Percentiles rank a stretch among this genome's conserved stretches.
Evolutionary conservation across 176 grass and related monocot genomes (phyloP).

Genomic region (Eleusine coracana): DNA sequence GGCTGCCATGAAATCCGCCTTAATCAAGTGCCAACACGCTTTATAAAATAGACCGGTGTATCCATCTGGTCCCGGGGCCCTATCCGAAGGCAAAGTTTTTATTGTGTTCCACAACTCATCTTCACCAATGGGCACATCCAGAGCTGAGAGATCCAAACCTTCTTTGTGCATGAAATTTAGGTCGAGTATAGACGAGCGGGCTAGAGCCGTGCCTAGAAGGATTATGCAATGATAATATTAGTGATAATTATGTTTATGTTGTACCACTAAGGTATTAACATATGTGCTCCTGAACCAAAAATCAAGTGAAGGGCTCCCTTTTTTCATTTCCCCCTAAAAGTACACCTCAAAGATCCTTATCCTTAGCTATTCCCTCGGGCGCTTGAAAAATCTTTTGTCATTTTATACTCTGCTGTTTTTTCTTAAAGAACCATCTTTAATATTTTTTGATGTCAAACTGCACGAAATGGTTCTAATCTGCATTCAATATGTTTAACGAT

Average conservation of each 20-base stretch:
- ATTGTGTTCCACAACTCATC: no score
- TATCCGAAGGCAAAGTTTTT: no score
- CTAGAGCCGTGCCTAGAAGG: no score
- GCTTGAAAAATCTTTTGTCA: constrained; percentile 18
- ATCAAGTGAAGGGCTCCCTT: constrained; percentile 45
- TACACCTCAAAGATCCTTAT: constrained; percentile 37
- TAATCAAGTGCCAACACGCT: no score
- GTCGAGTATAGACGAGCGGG: no score
- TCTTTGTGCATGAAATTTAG: no score
- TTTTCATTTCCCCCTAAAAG: constrained; percentile 32
- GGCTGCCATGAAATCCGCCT: no score
- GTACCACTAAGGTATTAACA: constrained; percentile 37
- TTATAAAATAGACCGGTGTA: no score
- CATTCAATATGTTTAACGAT: background rate
- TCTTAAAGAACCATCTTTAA: background rate
- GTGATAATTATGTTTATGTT: constrained; percentile 45
- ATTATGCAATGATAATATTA: constrained; percentile 9
- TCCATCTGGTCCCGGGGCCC: no score
- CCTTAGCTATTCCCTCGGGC: constrained; percentile 4
- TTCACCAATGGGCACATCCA: no score
- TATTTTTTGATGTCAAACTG: background rate
- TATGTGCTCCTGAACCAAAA: constrained; percentile 35
- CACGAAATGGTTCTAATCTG: background rate
- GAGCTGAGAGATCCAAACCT: no score
- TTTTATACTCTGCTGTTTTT: constrained; percentile 9